Evolutionary conservation across 306 rosid species (phyloP).

Genomic region (Carpinus viminea): DNA sequence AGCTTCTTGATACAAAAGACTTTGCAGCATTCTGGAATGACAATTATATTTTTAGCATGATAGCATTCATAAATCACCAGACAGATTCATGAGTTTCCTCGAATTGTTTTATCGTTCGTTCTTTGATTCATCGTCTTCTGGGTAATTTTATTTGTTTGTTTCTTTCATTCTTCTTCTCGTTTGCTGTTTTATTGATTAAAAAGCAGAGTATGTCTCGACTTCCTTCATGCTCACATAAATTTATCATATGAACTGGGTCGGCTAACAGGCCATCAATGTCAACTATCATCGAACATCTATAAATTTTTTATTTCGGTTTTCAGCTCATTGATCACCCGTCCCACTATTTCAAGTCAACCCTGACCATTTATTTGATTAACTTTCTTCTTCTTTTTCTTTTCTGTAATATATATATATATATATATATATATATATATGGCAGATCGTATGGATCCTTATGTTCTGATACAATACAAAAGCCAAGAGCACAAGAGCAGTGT

Average conservation of each 20-base stretch:
- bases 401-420: background rate
- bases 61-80: background rate
- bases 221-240: background rate
- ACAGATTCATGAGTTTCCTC: background rate
- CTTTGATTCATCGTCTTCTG: background rate
- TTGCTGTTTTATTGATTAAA: background rate
- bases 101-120: background rate
- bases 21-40: too few relatives aligned
- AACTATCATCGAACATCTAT: too few relatives aligned
- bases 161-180: background rate
- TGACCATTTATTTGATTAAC: background rate
- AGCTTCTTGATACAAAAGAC: too few relatives aligned
- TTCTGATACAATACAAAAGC: constrained; percentile 66
- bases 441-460: constrained; percentile 85
- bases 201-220: background rate
- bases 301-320: too few relatives aligned
- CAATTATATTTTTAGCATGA: background rate
- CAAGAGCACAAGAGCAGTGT: constrained; percentile 78
- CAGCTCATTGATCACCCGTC: too few relatives aligned
- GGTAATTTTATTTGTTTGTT: background rate
- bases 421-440: constrained; percentile 3
- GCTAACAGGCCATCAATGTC: background rate
- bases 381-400: background rate
- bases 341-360: too few relatives aligned
- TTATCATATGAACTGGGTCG: background rate